Base-by-base conservation (phyloP, 2,329 filamentous ascomycete species). In the Fulvia fulva region DNA sequence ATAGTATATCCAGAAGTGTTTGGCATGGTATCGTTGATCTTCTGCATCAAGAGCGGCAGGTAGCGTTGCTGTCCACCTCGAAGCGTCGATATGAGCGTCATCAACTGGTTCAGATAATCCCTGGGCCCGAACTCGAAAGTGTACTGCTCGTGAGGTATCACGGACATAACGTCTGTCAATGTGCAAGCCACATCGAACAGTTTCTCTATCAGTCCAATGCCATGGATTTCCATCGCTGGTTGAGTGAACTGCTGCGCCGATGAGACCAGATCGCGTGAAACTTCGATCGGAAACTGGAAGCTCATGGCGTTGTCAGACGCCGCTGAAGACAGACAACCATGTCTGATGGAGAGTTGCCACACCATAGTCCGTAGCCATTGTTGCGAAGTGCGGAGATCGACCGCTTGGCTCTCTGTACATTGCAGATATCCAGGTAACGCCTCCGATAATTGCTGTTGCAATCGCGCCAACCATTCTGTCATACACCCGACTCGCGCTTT, bases 191-290 rank as follows among this genome's bases (percentile, higher is more conserved):
- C 83, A 64, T 92, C 88, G 66, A 94, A 83, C 12, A 96, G 76
- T 70, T 93, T 93, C 70, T 92, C 89, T 60, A 94, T 85, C 83
- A 95, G 73, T 25, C 88, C 88, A 41, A 89, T 82, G 19, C 87
- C 88, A 63, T 92, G 81, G 2, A 92, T 78, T 63, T 93, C 89
- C 77, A 91, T 87, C 45, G 86, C 85, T 63, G 87, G 81, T 34
- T 84, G 84, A 0, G 87, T 87, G 67, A 94, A 88, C 54, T 88
- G 84, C 16, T 85, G 84, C 4, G 88, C 86, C 74, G 92, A 84
- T 12, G 75, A 73, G 0, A 83, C 75, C 1, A 86, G 78, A 51
- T 84, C 83, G 50, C 82, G 75, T 0, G 84, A 83, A n/a, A 87
- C 83, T 37, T 83, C 79, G 26, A 87, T 78, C 0, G 84, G 84